Conservation (phyloP, 2,329 filamentous ascomycete species). For the Fusarium nodosum region DNA sequence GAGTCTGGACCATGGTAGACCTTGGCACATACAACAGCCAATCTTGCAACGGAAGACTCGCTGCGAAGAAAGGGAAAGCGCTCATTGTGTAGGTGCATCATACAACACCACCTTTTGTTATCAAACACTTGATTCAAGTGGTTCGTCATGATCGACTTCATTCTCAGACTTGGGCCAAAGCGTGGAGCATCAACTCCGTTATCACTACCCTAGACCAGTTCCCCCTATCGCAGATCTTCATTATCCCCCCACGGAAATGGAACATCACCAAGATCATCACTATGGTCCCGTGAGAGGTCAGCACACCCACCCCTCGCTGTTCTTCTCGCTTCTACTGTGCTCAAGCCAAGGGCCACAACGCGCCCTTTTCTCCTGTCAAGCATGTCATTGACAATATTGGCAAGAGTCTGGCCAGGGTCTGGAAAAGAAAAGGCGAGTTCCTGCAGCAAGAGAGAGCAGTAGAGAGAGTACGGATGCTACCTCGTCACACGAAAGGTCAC, state of each 20-base stretch:
- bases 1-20: neutral
- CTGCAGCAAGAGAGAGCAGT: slow-evolving; percentile 22
- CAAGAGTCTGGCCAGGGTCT: slow-evolving; percentile 30
- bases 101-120: slow-evolving; percentile 31
- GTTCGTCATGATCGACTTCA: neutral
- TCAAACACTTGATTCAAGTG: slow-evolving; percentile 19
- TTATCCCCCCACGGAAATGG: slow-evolving; percentile 27
- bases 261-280: slow-evolving; percentile 32
- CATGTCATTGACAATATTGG: slow-evolving; percentile 29
- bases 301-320: slow-evolving; percentile 30
- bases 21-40: slow-evolving; percentile 4
- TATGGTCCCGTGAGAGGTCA: slow-evolving; percentile 41
- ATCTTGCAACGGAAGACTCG: neutral
- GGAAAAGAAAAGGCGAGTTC: slow-evolving; percentile 25
- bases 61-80: neutral
- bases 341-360: slow-evolving; percentile 24
- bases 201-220: slow-evolving; percentile 34
- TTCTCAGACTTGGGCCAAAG: slow-evolving; percentile 15
- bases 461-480: slow-evolving; percentile 28
- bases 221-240: slow-evolving; percentile 12
- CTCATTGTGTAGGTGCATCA: slow-evolving; percentile 4
- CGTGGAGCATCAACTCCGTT: slow-evolving; percentile 17
- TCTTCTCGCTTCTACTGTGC: neutral
- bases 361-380: slow-evolving; percentile 31
- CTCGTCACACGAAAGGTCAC: slow-evolving; percentile 34